Conservation (phyloP, 192 early-diverging fungal genomes). For the Mortierella alpina region DNA sequence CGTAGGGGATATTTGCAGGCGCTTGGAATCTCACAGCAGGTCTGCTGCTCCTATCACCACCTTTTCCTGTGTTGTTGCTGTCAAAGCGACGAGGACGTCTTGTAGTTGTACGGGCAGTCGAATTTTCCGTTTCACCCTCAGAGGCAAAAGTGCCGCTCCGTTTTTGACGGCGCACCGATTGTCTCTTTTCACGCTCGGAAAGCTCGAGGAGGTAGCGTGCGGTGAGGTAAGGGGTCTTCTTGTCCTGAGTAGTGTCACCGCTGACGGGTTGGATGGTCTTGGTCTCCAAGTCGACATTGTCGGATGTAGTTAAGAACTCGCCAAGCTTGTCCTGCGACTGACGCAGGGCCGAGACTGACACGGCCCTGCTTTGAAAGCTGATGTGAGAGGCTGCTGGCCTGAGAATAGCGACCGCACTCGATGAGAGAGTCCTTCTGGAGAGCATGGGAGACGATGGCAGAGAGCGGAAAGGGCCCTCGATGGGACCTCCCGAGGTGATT, state of each 20-base stretch:
- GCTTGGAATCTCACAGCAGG: constrained; percentile 28
- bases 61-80: neutral
- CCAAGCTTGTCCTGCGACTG: constrained; percentile 5
- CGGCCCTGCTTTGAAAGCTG: constrained; percentile 15
- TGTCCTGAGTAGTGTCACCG: neutral
- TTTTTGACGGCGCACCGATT: neutral
- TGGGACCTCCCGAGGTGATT: no score
- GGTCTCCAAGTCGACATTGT: neutral
- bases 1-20: constrained; percentile 24
- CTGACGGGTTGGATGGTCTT: neutral
- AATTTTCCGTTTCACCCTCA: neutral
- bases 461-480: no score
- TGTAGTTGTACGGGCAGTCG: neutral
- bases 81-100: constrained; percentile 1
- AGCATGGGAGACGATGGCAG: constrained; percentile 13
- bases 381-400: neutral
- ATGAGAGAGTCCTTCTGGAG: constrained; percentile 13
- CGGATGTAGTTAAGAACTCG: neutral
- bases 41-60: neutral
- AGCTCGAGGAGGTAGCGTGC: constrained; percentile 31
- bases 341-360: constrained; percentile 7
- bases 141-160: neutral
- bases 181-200: constrained; percentile 15
- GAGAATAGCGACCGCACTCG: neutral
- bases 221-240: constrained; percentile 18